Base-by-base conservation (phyloP, 768 basidiomycete species). In the Russula compacta region DNA sequence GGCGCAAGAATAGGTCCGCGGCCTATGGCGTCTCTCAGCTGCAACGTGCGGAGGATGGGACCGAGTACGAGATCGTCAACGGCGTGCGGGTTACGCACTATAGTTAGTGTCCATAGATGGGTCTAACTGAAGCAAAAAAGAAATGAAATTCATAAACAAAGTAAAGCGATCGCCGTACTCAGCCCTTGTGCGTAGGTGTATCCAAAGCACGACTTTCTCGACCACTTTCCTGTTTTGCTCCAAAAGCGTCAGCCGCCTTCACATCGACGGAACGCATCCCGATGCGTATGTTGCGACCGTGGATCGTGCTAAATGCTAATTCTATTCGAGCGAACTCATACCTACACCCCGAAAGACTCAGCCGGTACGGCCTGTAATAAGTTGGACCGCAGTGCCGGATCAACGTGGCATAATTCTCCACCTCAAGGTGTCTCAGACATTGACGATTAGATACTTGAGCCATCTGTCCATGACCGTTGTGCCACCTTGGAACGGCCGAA, bases 71-170 rank as follows among this genome's bases (percentile, higher is more conserved):
- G 62, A 52, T 73, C 36, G 56, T 74, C 36, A 68, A 69, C 39
- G 73, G 73, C 1, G 67, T 73, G 4, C 64, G 68, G 38, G 72
- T 74, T 36, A 72, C 66, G 53, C 72, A 74, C 60, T 73, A 71
- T 61, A 72, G 71, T 58, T 74, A 56, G 48, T 17, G 24, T 15
- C 12, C 33, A 19, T 24, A 4, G 12, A 14, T 14, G 29, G 14
- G 42, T n/a, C 32, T 21, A 7, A 9, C 15, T 3, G 35, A 38
- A 2, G 5, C 11, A 11, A 11, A 14, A 42, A 33, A 53, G 40
- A 39, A 35, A 29, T 38, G 24, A 43, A 21, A 29, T 32, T 44
- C 2, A 17, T 32, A 15, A 36, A 52, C 14, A 15, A 2, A 3
- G 24, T 29, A 2, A 15, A 29, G 2, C 15, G 21, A n/a, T 21